Conservation (phyloP, 2,329 filamentous ascomycete genomes). For the Claviceps humidiphila region DNA sequence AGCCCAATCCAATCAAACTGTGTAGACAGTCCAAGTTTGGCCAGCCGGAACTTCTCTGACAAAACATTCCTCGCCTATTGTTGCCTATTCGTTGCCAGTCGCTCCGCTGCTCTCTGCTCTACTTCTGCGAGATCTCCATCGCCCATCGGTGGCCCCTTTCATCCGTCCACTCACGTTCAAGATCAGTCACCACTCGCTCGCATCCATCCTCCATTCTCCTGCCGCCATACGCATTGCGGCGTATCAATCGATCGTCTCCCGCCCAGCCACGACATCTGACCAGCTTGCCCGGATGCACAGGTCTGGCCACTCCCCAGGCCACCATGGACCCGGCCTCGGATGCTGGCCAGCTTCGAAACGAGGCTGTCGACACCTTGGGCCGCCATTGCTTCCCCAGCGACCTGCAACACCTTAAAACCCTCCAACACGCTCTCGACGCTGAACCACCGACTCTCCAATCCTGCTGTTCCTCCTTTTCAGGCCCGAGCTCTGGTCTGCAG, state of each 20-base stretch:
- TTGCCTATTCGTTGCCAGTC: neutral
- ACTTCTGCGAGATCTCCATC: neutral
- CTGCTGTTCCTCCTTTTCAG: neutral
- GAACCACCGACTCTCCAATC: neutral
- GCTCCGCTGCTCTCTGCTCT: neutral
- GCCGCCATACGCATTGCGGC: conserved; percentile 18
- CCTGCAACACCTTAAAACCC: conserved; percentile 14
- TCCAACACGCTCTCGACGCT: conserved; percentile 10
- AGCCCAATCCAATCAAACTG: neutral
- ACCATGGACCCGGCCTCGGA: conserved; percentile 18
- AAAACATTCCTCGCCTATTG: neutral
- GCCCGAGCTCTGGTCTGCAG: conserved; percentile 1
- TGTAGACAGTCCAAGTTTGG: neutral
- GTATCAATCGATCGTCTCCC: conserved; percentile 30
- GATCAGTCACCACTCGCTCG: neutral
- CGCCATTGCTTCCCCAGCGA: conserved; percentile 14
- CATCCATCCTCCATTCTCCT: neutral
- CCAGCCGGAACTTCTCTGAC: neutral
- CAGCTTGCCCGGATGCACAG: conserved; percentile 30
- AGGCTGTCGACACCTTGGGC: conserved; percentile 11
- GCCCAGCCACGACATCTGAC: conserved; percentile 27
- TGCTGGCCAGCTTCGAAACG: conserved; percentile 13
- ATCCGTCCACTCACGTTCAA: conserved; percentile 1
- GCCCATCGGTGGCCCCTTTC: neutral
- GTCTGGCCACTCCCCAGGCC: conserved; percentile 22